Base-by-base conservation (phyloP, 148 eudicot species). In the Cornus kousa region DNA sequence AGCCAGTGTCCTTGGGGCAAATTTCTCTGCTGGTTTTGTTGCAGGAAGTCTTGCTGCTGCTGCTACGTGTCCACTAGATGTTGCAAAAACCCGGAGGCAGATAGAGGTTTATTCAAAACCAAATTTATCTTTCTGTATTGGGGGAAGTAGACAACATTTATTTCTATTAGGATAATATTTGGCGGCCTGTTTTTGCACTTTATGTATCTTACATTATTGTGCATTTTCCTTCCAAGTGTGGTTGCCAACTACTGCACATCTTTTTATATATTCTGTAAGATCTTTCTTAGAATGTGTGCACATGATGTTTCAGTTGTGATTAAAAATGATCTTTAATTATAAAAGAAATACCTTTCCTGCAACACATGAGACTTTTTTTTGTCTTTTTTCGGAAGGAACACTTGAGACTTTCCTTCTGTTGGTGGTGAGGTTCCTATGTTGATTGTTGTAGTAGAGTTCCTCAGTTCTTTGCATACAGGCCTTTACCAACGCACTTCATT, bases 1-100 rank as follows among this genome's bases (percentile, higher is more conserved):
- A 17, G 79, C 73, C 62, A 83, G 89, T 71, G 82, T 93, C 20
- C 83, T 96, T 68, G 94, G 90, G 59, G 91, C 95, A 40, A 96
- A 96, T 80, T 96, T 93, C 80, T 82, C 93, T 68, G 92, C 99
- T 76, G 99, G 98, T 72, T 96, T 93, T 85, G 82, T 92, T 82
- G 98, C 99, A 16, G 99, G 99, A 80, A 93, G 91, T 82, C 77
- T 96, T 80, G 94, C 99, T 87, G 99, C 98, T 77, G 98, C 90
- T n/a, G 89, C 90, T 62, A 96, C 99, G 9, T 93, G 98, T 82
- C 99, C 99, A 2, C 82, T 96, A 77, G 99, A 93, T 85, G 97
- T 93, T 79, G 97, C 94, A 67, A 91, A 93, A 86, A 95, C 98
- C 24, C 87, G 98, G 72, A 86, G 97, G 85, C 98, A 95, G 75